phyloP scores from a whole-genome alignment of 495 filamentous ascomycete genomes.

The Sordaria brevicollis region DNA sequence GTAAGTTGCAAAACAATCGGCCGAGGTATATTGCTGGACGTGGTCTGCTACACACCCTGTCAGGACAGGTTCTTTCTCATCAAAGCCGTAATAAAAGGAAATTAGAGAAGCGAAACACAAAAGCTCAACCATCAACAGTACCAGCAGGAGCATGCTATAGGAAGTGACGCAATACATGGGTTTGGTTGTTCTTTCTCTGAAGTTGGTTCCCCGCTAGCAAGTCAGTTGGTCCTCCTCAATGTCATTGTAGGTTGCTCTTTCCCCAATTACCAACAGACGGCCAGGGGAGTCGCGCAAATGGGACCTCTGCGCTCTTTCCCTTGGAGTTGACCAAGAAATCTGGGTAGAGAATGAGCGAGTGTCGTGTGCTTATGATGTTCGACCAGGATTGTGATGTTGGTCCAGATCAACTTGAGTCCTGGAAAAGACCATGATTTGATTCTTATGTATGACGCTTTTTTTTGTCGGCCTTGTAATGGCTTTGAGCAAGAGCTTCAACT shows the following conservation, averaged over 20 bases:
- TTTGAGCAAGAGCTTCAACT: no score
- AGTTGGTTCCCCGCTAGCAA: not conserved
- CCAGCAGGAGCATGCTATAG: no score
- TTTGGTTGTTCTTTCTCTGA: not conserved
- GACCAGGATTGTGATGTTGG: not conserved
- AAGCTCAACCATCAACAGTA: no score
- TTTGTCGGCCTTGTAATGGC: no score
- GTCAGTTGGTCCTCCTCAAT: not conserved
- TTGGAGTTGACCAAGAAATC: not conserved
- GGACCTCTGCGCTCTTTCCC: not conserved
- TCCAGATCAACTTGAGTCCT: not conserved
- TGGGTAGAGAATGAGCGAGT: not conserved
- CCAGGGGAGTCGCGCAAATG: not conserved
- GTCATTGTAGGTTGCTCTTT: not conserved
- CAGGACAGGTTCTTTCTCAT: no score
- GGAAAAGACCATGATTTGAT: no score
- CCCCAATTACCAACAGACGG: not conserved
- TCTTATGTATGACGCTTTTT: no score
- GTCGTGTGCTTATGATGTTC: not conserved
- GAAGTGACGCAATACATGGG: not conserved
- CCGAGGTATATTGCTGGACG: no score
- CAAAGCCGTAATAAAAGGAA: no score
- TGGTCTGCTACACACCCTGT: no score
- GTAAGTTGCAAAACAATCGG: no score
- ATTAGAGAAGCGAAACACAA: no score